A percentile compares a stretch with the other conserved stretches of the same genome.
Conservation (phyloP, 2,329 filamentous ascomycete genomes). For the Cordyceps fumosorosea region DNA sequence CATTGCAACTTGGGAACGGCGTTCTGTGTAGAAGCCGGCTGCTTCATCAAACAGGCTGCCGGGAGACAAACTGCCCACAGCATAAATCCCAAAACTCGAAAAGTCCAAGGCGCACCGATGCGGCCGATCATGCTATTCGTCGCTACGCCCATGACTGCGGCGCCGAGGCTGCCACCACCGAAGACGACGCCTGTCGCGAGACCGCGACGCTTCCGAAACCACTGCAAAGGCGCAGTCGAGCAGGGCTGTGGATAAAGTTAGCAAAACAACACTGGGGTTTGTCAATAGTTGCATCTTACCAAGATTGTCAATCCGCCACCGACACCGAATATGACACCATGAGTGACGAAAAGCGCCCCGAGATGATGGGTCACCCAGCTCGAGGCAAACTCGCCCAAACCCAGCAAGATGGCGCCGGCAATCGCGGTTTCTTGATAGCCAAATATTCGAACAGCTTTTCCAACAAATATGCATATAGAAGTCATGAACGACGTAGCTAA, state of each 20-base stretch:
- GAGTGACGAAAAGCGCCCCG: constrained; percentile 21
- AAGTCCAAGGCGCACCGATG: constrained; percentile 22
- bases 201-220: constrained; percentile 22
- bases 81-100: constrained; percentile 21
- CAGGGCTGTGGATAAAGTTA: constrained; percentile 16
- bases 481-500: constrained; percentile 24
- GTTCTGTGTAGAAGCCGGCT: constrained; percentile 10
- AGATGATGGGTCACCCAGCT: constrained; percentile 20
- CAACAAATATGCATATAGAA: constrained; percentile 21
- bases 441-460: constrained; percentile 18
- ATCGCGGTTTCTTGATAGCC: constrained; percentile 20
- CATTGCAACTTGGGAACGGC: constrained; percentile 20
- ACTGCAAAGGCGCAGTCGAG: constrained; percentile 21
- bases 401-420: constrained; percentile 20
- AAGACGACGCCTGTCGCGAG: constrained; percentile 24
- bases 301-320: constrained; percentile 22
- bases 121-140: constrained; percentile 18
- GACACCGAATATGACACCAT: constrained; percentile 22
- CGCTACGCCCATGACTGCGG: constrained; percentile 22
- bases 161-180: constrained; percentile 22
- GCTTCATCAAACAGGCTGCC: constrained; percentile 20
- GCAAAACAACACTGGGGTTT: fast-evolving
- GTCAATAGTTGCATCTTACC: constrained; percentile 13
- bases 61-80: constrained; percentile 24
- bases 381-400: constrained; percentile 22